phyloP scores from a whole-genome alignment of 192 early-diverging fungal genomes.

The Rhizoclosmatium globosum region DNA sequence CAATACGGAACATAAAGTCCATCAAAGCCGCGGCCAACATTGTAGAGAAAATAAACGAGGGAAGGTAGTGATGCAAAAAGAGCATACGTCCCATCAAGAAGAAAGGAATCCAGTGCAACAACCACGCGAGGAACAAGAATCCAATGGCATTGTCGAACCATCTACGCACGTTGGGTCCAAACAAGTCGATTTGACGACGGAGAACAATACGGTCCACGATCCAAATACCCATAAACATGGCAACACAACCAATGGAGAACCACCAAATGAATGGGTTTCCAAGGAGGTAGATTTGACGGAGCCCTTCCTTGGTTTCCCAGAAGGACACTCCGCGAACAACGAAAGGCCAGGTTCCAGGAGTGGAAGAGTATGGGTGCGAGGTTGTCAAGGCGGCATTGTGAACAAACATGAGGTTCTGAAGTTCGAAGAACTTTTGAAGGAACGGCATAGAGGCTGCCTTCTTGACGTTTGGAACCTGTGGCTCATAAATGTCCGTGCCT shows the following conservation, averaged over 20 bases:
- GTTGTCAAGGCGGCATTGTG: conserved; percentile 90
- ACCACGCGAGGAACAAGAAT: conserved; percentile 87
- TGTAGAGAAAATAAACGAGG: conserved; percentile 83
- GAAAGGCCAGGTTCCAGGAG: conserved; percentile 89
- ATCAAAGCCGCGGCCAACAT: conserved; percentile 77
- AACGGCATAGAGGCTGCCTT: conserved; percentile 75
- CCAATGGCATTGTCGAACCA: conserved; percentile 68
- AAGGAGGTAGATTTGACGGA: conserved; percentile 88
- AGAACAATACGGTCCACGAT: conserved; percentile 75
- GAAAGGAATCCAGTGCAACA: conserved; percentile 90
- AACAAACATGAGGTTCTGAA: conserved; percentile 87
- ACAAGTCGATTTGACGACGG: conserved; percentile 75
- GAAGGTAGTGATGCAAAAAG: conserved; percentile 97
- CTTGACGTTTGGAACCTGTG: conserved; percentile 25
- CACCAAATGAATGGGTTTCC: conserved; percentile 94
- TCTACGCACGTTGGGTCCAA: conserved; percentile 58
- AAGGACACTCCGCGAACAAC: conserved; percentile 88
- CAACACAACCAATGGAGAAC: conserved; percentile 60
- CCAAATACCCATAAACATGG: conserved; percentile 72
- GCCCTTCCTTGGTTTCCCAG: conserved; percentile 82
- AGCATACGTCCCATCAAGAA: conserved; percentile 91
- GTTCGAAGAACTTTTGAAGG: conserved; percentile 84
- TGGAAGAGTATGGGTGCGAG: conserved; percentile 95
- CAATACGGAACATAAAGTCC: conserved; percentile 69
- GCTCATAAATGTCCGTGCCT: conserved; percentile 52